Evolutionary conservation across 192 early-diverging fungal species (phyloP), one percentile per base, ranked within the genome.

Genomic region (Backusella parvicylindrica): DNA sequence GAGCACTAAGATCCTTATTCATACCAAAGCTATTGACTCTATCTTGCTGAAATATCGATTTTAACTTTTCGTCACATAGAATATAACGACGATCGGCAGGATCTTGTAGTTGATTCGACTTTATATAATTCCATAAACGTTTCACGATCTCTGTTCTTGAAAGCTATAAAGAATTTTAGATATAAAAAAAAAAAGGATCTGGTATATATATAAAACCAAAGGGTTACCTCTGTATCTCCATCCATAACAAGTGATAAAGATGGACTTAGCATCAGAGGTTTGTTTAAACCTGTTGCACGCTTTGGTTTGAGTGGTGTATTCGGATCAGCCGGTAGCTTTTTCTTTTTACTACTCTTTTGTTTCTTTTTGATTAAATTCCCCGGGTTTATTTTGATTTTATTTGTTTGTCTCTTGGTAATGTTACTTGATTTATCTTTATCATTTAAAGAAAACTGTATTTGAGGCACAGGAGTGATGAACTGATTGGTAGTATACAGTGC

Each of bases 91-190:
- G 84, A 69, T 90, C 88, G 47, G 64, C 66, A n/a, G 86, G 82
- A 72, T 86, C 83, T 43, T 91, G 89, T 21, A 91, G 80, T 12
- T 81, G 66, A 66, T 88, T 81, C 23, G 76, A 78, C 26, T 90
- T 91, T 74, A 91, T 91, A 69, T 91, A 87, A 9, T 56, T 75
- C 89, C 89, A 91, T 4, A 91, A 69, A 2, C 78, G 76, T 76
- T 90, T 91, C 30, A 91, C 89, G 0, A 90, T 88, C 71, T 90
- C 84, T 21, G 82, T 84, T 33, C 89, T 75, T 1, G 89, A 84
- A 49, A 92, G 72, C 86, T 89, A 79, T n/a, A 35, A 75, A 50
- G 26, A 65, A 1, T 21, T 21, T 5, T 26, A 21, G 30, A 31
- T 28, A 64, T 13, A 8, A 35, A 21, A 8, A 47, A 35, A 21